These are phyloP conservation scores for Podaxis sp. DNA, from an alignment of 768 basidiomycete species.

Conservation along the genomic window DNA sequence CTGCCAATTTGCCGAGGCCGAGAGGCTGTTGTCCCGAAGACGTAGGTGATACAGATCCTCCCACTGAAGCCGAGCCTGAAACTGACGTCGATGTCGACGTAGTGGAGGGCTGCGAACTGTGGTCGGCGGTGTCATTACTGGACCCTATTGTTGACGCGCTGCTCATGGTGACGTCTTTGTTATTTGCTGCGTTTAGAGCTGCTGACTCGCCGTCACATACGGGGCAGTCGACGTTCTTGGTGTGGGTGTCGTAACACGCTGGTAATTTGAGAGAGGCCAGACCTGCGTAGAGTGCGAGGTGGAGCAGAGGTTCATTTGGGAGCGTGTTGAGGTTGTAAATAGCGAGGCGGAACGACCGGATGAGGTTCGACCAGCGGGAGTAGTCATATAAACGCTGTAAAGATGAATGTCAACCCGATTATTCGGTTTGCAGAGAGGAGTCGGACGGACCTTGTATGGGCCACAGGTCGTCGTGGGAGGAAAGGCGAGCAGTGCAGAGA, in stretches of 20 bases:
- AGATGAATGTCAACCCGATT: constrained; percentile 8
- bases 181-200: constrained; percentile 7
- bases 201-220: constrained; percentile 69
- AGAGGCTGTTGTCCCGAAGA: constrained; percentile 30
- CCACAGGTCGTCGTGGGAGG: constrained; percentile 66
- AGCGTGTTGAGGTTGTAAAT: constrained; percentile 87
- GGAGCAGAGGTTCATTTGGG: constrained; percentile 82
- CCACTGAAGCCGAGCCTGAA: neutral
- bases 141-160: constrained; percentile 2
- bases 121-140: constrained; percentile 2
- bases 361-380: constrained; percentile 73
- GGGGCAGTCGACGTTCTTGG: constrained; percentile 85
- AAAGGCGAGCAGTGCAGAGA: constrained; percentile 75
- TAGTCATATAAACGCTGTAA: constrained; percentile 79
- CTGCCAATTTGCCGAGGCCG: constrained; percentile 71
- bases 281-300: constrained; percentile 89
- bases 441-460: constrained; percentile 68
- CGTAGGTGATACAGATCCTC: neutral
- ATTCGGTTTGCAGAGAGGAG: neutral
- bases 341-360: constrained; percentile 77
- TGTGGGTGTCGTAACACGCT: constrained; percentile 63
- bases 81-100: constrained; percentile 1
- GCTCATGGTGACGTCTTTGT: constrained; percentile 9
- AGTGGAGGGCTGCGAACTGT: neutral
- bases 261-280: constrained; percentile 89